Base-by-base conservation (phyloP, 352 stramenopile genomes). In the Globisporangium rhizosaccharum region DNA sequence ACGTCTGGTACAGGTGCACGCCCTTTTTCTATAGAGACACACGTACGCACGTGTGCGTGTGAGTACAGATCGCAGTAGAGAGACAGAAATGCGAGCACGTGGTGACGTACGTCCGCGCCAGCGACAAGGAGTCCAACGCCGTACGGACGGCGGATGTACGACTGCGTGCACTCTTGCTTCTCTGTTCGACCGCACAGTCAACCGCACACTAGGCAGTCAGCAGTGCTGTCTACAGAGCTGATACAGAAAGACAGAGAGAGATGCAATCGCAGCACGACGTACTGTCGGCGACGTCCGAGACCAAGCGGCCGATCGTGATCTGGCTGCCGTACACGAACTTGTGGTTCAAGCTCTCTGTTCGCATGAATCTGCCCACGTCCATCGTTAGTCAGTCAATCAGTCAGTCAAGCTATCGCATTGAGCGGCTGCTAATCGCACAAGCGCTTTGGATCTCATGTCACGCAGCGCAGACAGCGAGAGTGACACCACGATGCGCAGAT, bases 161-260 rank as follows among this genome's bases (percentile, higher is more conserved):
- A 98, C 84, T 99, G 97, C 48, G 97, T 99, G 60, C 96, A 99
- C 51, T 97, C 85, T 72, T 99, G 97, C 72, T 99, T 97, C 76
- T 98, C 71, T 79, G 17, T 44, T 45, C 15, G 36, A 36, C n/a
- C 47, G 45, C 25, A 53, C n/a, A 52, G 10, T 57, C 44, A 18
- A 3, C 5, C 17, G 2, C 20, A 25, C 44, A 28, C 9, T 14
- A 26, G 6, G 11, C 44, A 49, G n/a, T 49, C 5, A 47, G 33
- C 10, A 1, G 7, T 39, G 33, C 33, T 14, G 33, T 39, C 33
- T 10, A 39, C 33, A 55, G 17, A 6, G 15, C 47, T 44, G 8
- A 25, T 30, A n/a, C 12, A 23, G 23, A 51, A 28, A 47, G 10
- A 42, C 26, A 28, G 33, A 20, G 39, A 50, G 25, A 54, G 18